Evolutionary conservation across 805 yeast species (phyloP).

Genomic region (Yarrowia bubula): DNA sequence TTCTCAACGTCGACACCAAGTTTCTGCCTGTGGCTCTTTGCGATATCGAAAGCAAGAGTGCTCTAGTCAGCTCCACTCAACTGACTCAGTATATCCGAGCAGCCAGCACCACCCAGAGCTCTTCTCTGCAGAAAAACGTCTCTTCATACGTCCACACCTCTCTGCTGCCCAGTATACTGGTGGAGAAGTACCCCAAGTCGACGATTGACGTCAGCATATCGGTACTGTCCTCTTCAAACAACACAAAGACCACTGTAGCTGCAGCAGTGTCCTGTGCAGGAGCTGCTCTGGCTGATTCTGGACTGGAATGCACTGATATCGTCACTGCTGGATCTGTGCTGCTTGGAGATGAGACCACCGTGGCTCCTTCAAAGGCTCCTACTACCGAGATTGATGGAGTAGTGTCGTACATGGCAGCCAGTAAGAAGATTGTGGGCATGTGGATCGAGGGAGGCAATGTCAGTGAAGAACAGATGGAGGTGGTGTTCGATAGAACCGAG

Average conservation of each 20-base stretch:
- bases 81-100: constrained; percentile 28
- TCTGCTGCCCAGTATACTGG: constrained; percentile 51
- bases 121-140: constrained; percentile 45
- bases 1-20: constrained; percentile 58
- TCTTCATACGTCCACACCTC: constrained; percentile 53
- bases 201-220: constrained; percentile 76
- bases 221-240: constrained; percentile 51
- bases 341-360: constrained; percentile 23
- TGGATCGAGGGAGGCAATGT: constrained; percentile 46
- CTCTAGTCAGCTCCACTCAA: constrained; percentile 27
- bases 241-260: constrained; percentile 40
- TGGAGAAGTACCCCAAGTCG: constrained; percentile 84
- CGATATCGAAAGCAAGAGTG: constrained; percentile 33
- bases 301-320: constrained; percentile 73
- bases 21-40: constrained; percentile 53
- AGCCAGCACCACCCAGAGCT: constrained; percentile 37
- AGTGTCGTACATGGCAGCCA: constrained; percentile 49
- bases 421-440: constrained; percentile 52
- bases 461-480: constrained; percentile 32
- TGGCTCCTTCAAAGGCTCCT: constrained; percentile 18
- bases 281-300: constrained; percentile 79
- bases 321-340: constrained; percentile 49
- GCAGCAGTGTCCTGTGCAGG: constrained; percentile 64
- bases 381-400: constrained; percentile 39
- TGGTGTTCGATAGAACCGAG: constrained; percentile 45